Evolutionary conservation across 129 eudicot genomes (phyloP).

Genomic region (Flaveria linearis): DNA sequence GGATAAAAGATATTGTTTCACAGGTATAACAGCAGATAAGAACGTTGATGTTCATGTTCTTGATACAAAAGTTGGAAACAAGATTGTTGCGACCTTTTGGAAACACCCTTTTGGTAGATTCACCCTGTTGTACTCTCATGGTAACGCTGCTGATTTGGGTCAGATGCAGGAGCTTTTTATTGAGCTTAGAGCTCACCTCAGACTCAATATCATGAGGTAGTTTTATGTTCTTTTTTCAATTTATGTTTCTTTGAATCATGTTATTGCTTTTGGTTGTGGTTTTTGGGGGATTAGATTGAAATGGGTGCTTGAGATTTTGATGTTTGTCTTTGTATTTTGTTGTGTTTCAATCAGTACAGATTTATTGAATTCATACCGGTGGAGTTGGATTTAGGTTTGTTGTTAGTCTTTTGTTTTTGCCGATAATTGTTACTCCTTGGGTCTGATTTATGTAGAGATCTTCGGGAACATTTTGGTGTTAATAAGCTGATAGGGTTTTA

Average conservation of each 20-base stretch:
- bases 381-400: constrained; percentile 4
- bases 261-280: background rate
- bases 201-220: constrained; percentile 89
- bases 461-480: constrained; percentile 15
- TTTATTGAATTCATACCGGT: background rate
- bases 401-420: background rate
- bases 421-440: constrained; percentile 1
- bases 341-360: constrained; percentile 5
- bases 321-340: constrained; percentile 8
- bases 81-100: constrained; percentile 92
- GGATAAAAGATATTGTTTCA: constrained; percentile 53
- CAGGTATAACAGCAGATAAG: constrained; percentile 76
- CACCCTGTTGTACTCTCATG: constrained; percentile 90
- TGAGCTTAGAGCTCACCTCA: constrained; percentile 96
- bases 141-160: constrained; percentile 99
- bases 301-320: constrained; percentile 10
- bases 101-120: constrained; percentile 81
- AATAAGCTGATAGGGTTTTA: constrained; percentile 8
- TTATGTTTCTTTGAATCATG: background rate
- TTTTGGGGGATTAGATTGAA: constrained; percentile 8
- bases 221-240: background rate
- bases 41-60: constrained; percentile 78
- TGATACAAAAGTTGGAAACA: constrained; percentile 83
- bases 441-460: constrained; percentile 6
- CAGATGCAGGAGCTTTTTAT: constrained; percentile 89